Evolutionary conservation across 1,284 basidiomycete species (phyloP), one percentile per base, ranked within the genome.

Genomic region (Uromyces viciae-fabae): DNA sequence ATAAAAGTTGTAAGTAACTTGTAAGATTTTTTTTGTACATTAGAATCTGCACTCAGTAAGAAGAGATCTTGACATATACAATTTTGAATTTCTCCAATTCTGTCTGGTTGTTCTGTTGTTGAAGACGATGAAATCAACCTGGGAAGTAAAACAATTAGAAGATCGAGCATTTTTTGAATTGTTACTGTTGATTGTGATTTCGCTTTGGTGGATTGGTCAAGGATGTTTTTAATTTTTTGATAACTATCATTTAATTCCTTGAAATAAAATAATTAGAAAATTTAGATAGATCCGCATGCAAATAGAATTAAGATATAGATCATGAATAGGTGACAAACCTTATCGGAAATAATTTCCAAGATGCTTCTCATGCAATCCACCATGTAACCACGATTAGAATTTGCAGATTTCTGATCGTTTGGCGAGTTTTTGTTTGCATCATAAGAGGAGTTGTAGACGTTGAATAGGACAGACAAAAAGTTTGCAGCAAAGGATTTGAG

Each of bases 371-470:
- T 62, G 52, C 75, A 76, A 64, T 76, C 58, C 8, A 64, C 75
- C 75, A 76, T 76, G 31, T 76, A 76, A 11, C 58, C 75, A 11
- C 75, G 58, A 46, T 62, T 66, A 15, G 43, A 64, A 62, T 64
- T 66, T 3, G 8, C 49, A 71, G 68, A 28, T 49, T 33, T 22
- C 38, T 1, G 71, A 36, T 38, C 31, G 2, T 73, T 19, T 15
- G 73, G 43, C 0, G 73, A 38, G 33, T 15, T 7, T 9, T 66
- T 46, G 22, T 58, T 58, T 8, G 25, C 11, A 72, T 72, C 69
- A 31, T 75, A 60, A 28, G 73, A 72, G 1, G 73, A 75, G n/a
- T 62, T 60, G n/a, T 76, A 76, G n/a, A 76, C 62, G 46, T 76
- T 76, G n/a, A 76, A 76, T 4, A 76, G 42, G 9, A 76, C 75